Evolutionary conservation across 2,329 filamentous ascomycete genomes (phyloP), one percentile per base, ranked within the genome.

Genomic region (Ophiostoma perfectum): DNA sequence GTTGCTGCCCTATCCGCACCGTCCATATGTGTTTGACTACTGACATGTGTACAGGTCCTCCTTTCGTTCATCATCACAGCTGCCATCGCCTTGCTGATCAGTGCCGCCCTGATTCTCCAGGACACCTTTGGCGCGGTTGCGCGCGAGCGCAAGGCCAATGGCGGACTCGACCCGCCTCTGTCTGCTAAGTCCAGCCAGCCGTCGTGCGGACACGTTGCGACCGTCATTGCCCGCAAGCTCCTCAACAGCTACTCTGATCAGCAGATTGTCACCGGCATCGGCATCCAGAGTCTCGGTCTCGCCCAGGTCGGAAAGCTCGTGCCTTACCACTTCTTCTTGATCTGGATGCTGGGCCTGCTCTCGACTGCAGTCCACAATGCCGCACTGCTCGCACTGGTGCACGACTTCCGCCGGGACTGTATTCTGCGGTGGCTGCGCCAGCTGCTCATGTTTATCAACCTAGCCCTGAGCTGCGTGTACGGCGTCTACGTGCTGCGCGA

Each of bases 271-370:
- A 87, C 86, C 18, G 87, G 88, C 55, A 89, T 90, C 74, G 87
- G 85, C n/a, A 85, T 90, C 68, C 87, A 90, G 75, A 81, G 80
- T 68, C 81, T 90, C 38, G 88, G 84, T 0, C 81, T 90, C 1
- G 84, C 84, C 4, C 86, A 87, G 74, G 83, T 85, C 74, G 77
- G 81, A 63, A 79, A 79, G 5, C 82, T 90, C 75, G 81, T 88
- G 0, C 83, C 86, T 0, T 90, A 90, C 75, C 88, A 90, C 77
- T 89, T 90, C 78, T 90, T 90, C 78, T 82, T 90, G 67, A 84
- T 90, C 72, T 90, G 87, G 88, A 87, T 89, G 79, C 78, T 90
- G 1, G 86, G 85, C 0, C 77, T 89, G 12, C 79, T 90, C 7
- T 86, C 86, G 16, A 89, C 86, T 71, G 85, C 86, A 0, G 88